A percentile compares a stretch with the other conserved stretches of the same genome.
phyloP scores from a whole-genome alignment of 768 basidiomycete genomes.

The Macrolepiota dolichaula region DNA sequence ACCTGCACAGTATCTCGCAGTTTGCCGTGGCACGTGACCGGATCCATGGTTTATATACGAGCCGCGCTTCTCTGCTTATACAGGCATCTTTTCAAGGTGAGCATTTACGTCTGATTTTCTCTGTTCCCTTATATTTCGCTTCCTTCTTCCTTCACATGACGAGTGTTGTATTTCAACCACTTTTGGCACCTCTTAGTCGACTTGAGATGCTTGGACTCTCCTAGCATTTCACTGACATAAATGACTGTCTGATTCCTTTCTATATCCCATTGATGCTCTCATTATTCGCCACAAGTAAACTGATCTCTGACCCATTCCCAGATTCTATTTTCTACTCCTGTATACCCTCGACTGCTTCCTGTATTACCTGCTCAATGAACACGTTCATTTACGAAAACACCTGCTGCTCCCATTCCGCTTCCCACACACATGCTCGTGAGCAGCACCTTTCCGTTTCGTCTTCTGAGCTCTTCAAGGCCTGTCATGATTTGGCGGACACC shows the following conservation, averaged over 20 bases:
- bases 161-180: slow-evolving; percentile 73
- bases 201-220: slow-evolving; percentile 33
- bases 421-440: slow-evolving; percentile 81
- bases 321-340: not conserved
- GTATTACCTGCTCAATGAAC: slow-evolving; percentile 13
- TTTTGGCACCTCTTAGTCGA: slow-evolving; percentile 96
- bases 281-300: slow-evolving; percentile 1
- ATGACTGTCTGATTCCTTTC: slow-evolving; percentile 72
- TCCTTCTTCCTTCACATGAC: slow-evolving; percentile 44
- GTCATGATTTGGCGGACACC: slow-evolving; percentile 87
- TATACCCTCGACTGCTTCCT: not conserved
- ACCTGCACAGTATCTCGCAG: slow-evolving; percentile 29
- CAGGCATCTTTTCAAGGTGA: slow-evolving; percentile 18
- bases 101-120: slow-evolving; percentile 11
- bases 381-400: slow-evolving; percentile 73
- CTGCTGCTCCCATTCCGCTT: slow-evolving; percentile 87
- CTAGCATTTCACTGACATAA: slow-evolving; percentile 74
- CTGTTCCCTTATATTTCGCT: slow-evolving; percentile 6
- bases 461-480: slow-evolving; percentile 76
- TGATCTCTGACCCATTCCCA: not conserved
- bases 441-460: slow-evolving; percentile 64
- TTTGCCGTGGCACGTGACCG: slow-evolving; percentile 25
- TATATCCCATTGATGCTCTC: slow-evolving; percentile 16
- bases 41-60: slow-evolving; percentile 2
- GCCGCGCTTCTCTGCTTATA: not conserved